Percentiles rank a stretch among this genome's conserved stretches.
These are phyloP conservation scores for Prorocentrum cordatum DNA, from an alignment of 169 alveolate genomes.

Conservation along the genomic window DNA sequence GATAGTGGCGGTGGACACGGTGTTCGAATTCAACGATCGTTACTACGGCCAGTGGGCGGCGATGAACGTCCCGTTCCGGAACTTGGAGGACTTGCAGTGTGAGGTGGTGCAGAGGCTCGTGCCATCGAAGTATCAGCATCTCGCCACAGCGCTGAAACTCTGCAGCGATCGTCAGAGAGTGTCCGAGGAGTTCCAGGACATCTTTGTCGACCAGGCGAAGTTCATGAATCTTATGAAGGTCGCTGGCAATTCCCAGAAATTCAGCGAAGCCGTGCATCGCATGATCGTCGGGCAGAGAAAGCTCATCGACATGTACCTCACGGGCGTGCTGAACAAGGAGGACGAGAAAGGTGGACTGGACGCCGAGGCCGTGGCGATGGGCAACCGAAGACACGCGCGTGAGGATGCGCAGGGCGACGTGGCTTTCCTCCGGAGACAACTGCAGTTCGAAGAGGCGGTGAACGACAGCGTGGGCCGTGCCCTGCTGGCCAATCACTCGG, in stretches of 20 bases:
- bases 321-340: not conserved
- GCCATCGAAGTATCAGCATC: not conserved
- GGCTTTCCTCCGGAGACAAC: not conserved
- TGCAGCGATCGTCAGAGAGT: no score
- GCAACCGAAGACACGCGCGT: not conserved
- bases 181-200: not conserved
- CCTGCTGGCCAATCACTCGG: no score
- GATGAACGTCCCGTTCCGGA: not conserved
- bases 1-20: slow-evolving; percentile 7
- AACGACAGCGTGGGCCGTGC: not conserved
- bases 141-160: slow-evolving; percentile 1
- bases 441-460: not conserved
- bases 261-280: not conserved
- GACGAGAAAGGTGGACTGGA: not conserved
- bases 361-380: not conserved
- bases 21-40: not conserved
- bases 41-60: not conserved
- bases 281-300: not conserved
- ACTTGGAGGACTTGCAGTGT: not conserved
- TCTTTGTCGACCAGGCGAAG: not conserved
- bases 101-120: not conserved
- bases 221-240: not conserved
- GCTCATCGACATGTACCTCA: not conserved
- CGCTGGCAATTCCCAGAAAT: not conserved
- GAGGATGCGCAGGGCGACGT: not conserved